Evolutionary conservation across 305 asterid species (phyloP).

Genomic region (Fraxinus ornus): DNA sequence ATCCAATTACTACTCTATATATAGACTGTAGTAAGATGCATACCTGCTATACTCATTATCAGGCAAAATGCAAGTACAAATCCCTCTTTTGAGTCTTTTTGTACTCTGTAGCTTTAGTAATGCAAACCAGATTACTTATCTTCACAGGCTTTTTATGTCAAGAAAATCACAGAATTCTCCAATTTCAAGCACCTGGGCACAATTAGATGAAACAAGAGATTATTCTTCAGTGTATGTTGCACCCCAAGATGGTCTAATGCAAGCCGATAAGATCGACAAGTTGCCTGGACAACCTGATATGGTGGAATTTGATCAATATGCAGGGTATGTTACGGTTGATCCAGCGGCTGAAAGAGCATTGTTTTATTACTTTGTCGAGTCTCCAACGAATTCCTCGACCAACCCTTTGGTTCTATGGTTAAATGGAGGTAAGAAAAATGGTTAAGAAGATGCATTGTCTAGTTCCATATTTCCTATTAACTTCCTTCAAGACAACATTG

Average conservation of each 20-base stretch:
- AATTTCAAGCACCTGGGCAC: conserved; percentile 15
- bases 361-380: conserved; percentile 54
- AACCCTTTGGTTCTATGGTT: conserved; percentile 61
- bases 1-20: neutral
- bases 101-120: conserved; percentile 1
- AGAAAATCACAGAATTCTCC: conserved; percentile 16
- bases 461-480: neutral
- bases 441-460: neutral
- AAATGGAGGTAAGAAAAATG: conserved; percentile 46
- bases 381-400: conserved; percentile 32
- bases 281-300: conserved; percentile 54
- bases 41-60: neutral
- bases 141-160: conserved; percentile 14
- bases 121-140: conserved; percentile 24
- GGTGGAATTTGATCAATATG: conserved; percentile 51
- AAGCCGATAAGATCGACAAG: conserved; percentile 35
- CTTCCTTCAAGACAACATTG: neutral
- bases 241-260: conserved; percentile 45
- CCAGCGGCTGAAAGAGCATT: conserved; percentile 44
- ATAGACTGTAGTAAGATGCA: neutral
- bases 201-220: conserved; percentile 3
- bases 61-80: neutral
- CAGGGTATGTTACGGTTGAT: conserved; percentile 60
- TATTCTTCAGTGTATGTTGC: conserved; percentile 21
- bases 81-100: neutral